phyloP scores from a whole-genome alignment of 805 yeast genomes.

The Tetrapisispora fleetii region DNA sequence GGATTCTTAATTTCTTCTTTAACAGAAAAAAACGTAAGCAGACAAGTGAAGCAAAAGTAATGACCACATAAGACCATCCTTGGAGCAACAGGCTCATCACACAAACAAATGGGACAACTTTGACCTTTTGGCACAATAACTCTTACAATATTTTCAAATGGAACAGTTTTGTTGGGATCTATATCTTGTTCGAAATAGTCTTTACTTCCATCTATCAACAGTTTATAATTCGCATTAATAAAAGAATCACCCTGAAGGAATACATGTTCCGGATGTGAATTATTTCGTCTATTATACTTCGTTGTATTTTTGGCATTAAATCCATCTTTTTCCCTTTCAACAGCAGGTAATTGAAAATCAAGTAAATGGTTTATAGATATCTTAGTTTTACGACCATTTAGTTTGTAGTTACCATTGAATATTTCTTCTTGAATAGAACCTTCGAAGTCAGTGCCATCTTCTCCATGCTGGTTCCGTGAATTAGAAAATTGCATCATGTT shows the following conservation, averaged over 20 bases:
- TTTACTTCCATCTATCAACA: slow-evolving; percentile 60
- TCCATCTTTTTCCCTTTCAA: slow-evolving; percentile 17
- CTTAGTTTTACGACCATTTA: slow-evolving; percentile 34
- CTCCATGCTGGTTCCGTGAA: neutral
- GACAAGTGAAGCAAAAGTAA: slow-evolving; percentile 74
- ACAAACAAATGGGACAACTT: slow-evolving; percentile 85
- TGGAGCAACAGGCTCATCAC: slow-evolving; percentile 81
- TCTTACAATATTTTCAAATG: slow-evolving; percentile 50
- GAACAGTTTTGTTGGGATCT: slow-evolving; percentile 71
- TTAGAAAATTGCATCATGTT: neutral
- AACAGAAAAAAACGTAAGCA: slow-evolving; percentile 48
- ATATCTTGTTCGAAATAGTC: slow-evolving; percentile 47
- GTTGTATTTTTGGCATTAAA: slow-evolving; percentile 13
- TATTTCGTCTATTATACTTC: slow-evolving; percentile 17
- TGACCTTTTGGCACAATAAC: slow-evolving; percentile 68
- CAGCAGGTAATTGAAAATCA: slow-evolving; percentile 43
- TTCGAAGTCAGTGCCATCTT: neutral
- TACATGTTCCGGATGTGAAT: slow-evolving; percentile 27
- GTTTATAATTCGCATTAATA: slow-evolving; percentile 76
- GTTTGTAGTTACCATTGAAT: slow-evolving; percentile 23
- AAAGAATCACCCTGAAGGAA: slow-evolving; percentile 55
- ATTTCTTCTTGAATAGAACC: slow-evolving; percentile 30
- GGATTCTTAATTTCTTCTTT: slow-evolving; percentile 37
- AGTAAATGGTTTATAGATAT: slow-evolving; percentile 56
- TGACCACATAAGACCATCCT: slow-evolving; percentile 96